A percentile compares a stretch with the other conserved stretches of the same genome.
These are phyloP conservation scores for Cyathus striatus DNA, from an alignment of 768 basidiomycete species.

Conservation along the genomic window DNA sequence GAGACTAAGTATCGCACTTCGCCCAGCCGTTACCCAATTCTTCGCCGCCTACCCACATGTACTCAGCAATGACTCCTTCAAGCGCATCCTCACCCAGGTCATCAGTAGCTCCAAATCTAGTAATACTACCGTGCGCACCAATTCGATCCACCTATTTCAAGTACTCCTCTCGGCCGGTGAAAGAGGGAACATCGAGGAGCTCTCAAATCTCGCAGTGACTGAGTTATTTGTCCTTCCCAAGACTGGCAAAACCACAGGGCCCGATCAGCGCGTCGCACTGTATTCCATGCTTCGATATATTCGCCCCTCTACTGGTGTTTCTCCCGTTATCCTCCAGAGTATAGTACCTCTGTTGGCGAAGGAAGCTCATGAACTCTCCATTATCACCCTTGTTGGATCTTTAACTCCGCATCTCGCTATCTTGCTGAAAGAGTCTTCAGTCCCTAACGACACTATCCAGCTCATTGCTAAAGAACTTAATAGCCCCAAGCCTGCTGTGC, in stretches of 20 bases:
- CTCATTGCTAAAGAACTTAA: constrained; percentile 70
- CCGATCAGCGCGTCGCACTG: constrained; percentile 79
- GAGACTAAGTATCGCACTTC: background rate
- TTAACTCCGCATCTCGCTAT: constrained; percentile 56
- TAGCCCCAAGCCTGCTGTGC: constrained; percentile 51
- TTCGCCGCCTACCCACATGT: constrained; percentile 48
- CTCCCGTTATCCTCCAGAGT: constrained; percentile 39
- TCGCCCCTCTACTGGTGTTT: constrained; percentile 37
- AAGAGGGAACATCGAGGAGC: constrained; percentile 24
- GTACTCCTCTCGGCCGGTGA: constrained; percentile 30
- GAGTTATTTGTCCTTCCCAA: constrained; percentile 76
- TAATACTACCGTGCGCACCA: constrained; percentile 53
- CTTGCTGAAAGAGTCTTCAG: constrained; percentile 37
- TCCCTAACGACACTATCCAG: constrained; percentile 39
- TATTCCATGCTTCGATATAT: constrained; percentile 71
- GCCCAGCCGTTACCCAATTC: constrained; percentile 52
- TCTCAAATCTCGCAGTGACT: constrained; percentile 40
- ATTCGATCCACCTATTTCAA: constrained; percentile 56
- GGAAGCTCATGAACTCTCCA: constrained; percentile 72
- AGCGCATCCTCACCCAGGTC: constrained; percentile 49
- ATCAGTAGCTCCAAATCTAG: constrained; percentile 73
- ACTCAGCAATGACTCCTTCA: constrained; percentile 42
- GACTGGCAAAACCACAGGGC: constrained; percentile 79
- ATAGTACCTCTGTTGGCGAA: constrained; percentile 48
- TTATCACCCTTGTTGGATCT: constrained; percentile 45